Evolutionary conservation across 331 rosid species (phyloP).

Genomic region (Quercus lobata): DNA sequence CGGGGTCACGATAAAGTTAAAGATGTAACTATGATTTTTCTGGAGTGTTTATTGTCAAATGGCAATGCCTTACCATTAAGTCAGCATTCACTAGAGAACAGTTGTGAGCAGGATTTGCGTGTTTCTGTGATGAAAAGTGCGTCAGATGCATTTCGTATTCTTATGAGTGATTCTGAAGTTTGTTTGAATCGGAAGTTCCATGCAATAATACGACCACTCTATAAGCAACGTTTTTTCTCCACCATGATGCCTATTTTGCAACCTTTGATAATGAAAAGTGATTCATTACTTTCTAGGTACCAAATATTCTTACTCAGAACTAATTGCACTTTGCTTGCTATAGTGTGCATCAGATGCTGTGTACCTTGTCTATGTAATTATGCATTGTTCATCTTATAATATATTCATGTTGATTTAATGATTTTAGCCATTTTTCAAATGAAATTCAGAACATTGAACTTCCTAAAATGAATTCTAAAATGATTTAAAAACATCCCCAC

Average conservation of each 20-base stretch:
- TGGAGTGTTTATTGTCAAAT: slow-evolving; percentile 55
- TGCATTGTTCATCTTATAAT: neutral
- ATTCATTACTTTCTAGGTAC: slow-evolving; percentile 64
- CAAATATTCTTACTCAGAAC: neutral
- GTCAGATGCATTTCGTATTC: slow-evolving; percentile 87
- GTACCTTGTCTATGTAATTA: neutral
- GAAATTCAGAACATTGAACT: neutral
- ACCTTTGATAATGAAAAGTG: slow-evolving; percentile 54
- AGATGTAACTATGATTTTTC: slow-evolving; percentile 61
- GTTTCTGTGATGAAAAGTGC: slow-evolving; percentile 53
- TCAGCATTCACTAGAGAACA: slow-evolving; percentile 33
- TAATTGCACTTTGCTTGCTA: slow-evolving; percentile 8
- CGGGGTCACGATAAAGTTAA: slow-evolving; percentile 81
- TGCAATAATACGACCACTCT: slow-evolving; percentile 76
- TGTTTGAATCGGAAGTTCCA: slow-evolving; percentile 73
- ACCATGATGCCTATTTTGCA: slow-evolving; percentile 71
- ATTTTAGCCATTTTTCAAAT: neutral
- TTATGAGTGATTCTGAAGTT: slow-evolving; percentile 83
- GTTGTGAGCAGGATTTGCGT: slow-evolving; percentile 35
- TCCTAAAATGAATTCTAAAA: neutral
- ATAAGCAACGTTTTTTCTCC: slow-evolving; percentile 91
- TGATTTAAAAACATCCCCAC: neutral
- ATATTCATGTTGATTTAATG: neutral
- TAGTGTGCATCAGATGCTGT: neutral
- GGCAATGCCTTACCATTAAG: slow-evolving; percentile 32